phyloP scores from a whole-genome alignment of 176 grass and related monocot genomes.

The Microstegium vimineum region DNA sequence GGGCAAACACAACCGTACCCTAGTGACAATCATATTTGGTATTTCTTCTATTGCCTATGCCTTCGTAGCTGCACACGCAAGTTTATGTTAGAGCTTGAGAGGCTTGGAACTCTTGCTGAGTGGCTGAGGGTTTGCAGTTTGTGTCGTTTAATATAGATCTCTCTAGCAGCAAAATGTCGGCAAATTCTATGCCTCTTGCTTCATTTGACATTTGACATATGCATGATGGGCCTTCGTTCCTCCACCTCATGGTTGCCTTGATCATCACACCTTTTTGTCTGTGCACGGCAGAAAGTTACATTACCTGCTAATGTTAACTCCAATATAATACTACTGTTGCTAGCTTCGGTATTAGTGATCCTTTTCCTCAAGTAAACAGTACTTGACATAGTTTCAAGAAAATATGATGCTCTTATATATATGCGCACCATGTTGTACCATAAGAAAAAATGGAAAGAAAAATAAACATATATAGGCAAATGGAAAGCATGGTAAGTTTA shows the following conservation, averaged over 20 bases:
- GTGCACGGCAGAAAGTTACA: background rate
- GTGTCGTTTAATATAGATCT: background rate
- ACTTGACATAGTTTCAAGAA: background rate
- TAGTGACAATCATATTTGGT: background rate
- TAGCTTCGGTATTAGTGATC: background rate
- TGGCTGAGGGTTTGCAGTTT: background rate
- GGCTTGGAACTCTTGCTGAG: too few species aligned
- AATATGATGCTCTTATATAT: background rate
- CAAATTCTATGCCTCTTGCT: constrained; percentile 13
- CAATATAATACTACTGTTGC: background rate
- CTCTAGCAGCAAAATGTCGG: background rate
- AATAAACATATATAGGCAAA: background rate
- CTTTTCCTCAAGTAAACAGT: background rate
- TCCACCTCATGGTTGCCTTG: background rate
- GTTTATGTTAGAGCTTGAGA: too few species aligned
- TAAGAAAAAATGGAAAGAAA: background rate
- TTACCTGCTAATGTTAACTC: background rate
- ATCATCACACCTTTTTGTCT: background rate
- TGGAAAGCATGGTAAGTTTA: background rate
- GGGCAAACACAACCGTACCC: background rate
- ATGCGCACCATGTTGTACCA: background rate
- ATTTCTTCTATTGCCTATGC: background rate
- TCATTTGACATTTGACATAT: background rate
- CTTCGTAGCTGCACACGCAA: background rate
- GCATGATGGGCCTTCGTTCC: background rate